phyloP scores from a whole-genome alignment of 495 filamentous ascomycete genomes.

The Ramalina peruviana region DNA sequence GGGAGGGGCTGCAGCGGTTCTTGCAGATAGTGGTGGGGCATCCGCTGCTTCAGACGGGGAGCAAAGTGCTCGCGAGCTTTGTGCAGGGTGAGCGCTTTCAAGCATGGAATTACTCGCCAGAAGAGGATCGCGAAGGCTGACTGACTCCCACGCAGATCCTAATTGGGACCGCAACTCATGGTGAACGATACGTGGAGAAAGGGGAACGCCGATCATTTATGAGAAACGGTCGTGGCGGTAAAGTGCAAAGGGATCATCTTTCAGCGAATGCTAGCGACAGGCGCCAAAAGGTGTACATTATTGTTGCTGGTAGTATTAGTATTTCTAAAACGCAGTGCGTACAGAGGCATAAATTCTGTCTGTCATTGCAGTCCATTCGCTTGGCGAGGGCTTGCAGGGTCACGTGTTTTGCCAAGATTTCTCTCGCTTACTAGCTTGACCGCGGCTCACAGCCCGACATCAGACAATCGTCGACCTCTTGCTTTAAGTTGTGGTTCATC shows the following conservation, averaged over 20 bases:
- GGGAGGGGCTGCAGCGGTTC: slow-evolving; percentile 87
- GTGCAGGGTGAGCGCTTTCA: slow-evolving; percentile 64
- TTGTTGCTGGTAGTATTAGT: too few species aligned
- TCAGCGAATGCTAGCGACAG: background rate
- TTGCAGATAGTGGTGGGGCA: slow-evolving; percentile 96
- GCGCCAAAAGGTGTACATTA: background rate
- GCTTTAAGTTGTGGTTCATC: background rate
- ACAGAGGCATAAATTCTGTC: too few species aligned
- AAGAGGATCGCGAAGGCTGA: background rate
- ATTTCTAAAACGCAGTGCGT: too few species aligned
- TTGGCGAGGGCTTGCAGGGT: too few species aligned
- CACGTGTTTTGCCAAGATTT: background rate
- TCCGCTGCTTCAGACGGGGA: slow-evolving; percentile 91
- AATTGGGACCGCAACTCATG: slow-evolving; percentile 73
- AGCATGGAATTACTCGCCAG: background rate
- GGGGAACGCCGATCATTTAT: background rate
- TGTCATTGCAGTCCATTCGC: too few species aligned
- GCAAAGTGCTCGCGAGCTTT: slow-evolving; percentile 88
- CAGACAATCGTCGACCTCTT: background rate
- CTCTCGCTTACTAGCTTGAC: background rate
- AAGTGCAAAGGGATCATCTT: background rate
- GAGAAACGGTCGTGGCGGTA: background rate
- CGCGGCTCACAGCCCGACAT: background rate
- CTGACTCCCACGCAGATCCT: slow-evolving; percentile 35
- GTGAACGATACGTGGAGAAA: slow-evolving; percentile 26